phyloP scores from a whole-genome alignment of 805 yeast genomes.

The Maudiozyma barnettii region DNA sequence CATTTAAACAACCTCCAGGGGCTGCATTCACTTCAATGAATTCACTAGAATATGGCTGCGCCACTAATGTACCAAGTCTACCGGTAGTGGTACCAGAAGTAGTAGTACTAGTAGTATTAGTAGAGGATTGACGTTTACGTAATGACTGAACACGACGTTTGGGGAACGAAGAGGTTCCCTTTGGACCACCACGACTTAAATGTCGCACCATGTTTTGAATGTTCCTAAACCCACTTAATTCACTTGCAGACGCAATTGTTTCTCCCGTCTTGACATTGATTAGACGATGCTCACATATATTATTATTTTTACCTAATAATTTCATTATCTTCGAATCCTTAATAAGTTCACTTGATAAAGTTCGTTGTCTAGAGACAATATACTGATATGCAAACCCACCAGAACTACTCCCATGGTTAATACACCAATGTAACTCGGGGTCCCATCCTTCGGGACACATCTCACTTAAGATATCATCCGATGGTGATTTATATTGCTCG shows the following conservation, averaged over 20 bases:
- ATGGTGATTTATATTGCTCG: slow-evolving; percentile 7
- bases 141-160: slow-evolving; percentile 23
- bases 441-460: slow-evolving; percentile 23
- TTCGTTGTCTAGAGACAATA: slow-evolving; percentile 24
- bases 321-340: slow-evolving; percentile 27
- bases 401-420: slow-evolving; percentile 69
- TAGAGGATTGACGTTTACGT: slow-evolving; percentile 18
- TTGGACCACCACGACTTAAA: slow-evolving; percentile 39
- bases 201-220: slow-evolving; percentile 89
- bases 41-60: slow-evolving; percentile 61
- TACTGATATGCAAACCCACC: slow-evolving; percentile 85
- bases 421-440: slow-evolving; percentile 53
- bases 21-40: slow-evolving; percentile 96
- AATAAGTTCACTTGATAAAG: slow-evolving; percentile 22
- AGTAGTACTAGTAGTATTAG: not conserved
- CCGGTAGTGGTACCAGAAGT: not conserved
- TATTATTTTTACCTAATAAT: slow-evolving; percentile 64
- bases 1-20: slow-evolving; percentile 95
- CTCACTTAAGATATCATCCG: not conserved
- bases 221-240: slow-evolving; percentile 85
- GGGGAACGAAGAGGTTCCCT: slow-evolving; percentile 3
- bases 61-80: slow-evolving; percentile 20
- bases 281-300: slow-evolving; percentile 60
- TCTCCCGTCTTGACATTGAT: slow-evolving; percentile 25
- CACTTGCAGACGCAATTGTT: slow-evolving; percentile 49